Evolutionary conservation across 441 rosid genomes (phyloP).

Genomic region (Populus tomentosa): DNA sequence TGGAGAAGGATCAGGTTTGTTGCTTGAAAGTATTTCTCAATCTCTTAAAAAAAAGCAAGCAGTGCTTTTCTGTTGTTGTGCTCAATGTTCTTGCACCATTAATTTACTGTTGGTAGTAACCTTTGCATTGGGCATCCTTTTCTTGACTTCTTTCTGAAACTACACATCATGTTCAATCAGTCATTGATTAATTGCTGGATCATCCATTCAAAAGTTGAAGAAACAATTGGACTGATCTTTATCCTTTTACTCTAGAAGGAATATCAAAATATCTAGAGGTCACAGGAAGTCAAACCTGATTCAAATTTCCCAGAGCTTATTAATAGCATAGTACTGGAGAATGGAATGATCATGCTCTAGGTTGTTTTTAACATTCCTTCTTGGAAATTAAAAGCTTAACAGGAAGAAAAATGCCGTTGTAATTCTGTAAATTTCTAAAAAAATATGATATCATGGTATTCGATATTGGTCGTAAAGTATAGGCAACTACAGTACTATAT

Average conservation of each 20-base stretch:
- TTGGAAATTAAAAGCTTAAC: neutral
- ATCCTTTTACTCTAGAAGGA: neutral
- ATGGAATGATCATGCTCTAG: neutral
- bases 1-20: conserved; percentile 85
- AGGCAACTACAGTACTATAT: too few species aligned
- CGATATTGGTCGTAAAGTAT: too few species aligned
- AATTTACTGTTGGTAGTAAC: neutral
- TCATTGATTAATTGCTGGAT: neutral
- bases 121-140: neutral
- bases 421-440: too few species aligned
- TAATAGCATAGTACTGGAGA: neutral
- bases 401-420: neutral
- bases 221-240: neutral
- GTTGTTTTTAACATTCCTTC: too few species aligned
- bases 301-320: neutral
- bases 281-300: neutral
- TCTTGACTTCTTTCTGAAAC: neutral
- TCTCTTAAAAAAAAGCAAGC: neutral
- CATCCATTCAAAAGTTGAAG: neutral
- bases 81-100: neutral
- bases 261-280: neutral
- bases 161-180: neutral
- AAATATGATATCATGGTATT: too few species aligned
- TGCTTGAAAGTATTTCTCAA: neutral
- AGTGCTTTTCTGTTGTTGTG: neutral